Evolutionary conservation across 176 grass and related monocot genomes (phyloP), one percentile per base, ranked within the genome.

Genomic region (Microstegium vimineum): DNA sequence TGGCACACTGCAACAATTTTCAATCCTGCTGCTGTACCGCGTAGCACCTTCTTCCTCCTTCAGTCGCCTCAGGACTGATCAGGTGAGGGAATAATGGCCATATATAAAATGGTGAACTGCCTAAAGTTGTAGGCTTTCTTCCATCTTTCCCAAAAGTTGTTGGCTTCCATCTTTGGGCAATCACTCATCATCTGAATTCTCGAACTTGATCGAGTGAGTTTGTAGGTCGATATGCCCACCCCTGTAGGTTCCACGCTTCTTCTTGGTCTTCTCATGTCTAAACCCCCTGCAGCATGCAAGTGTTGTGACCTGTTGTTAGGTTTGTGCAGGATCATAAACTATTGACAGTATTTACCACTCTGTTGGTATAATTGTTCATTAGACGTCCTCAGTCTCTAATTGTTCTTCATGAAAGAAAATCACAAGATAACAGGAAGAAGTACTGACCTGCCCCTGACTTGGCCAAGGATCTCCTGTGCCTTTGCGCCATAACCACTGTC

Each of bases 181-280:
- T 91, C 76, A 91, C 82, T 95, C 89, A 0, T 89, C 77, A 3
- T 99, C 93, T 14, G 89, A 93, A 74, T 94, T 71, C 2, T 81
- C 79, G 17, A 99, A 99, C 82, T 99, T 99, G 60, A 95, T 90
- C 0, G 96, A 99, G 76, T 95, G 91, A 25, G 95, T 93, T 56
- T 91, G 81, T 3, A 86, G 30, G 93, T 98, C 92, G 42, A 98
- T 98, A 52, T 86, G 61, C 34, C 95, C 95, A 13, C 95, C 95
- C 69, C 82, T 88, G 62, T 95, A 99, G 35, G 68, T 83, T 54
- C 96, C 96, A 4, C 93, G 88, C 85, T 99, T 99, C 83, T 99
- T 99, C 77, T 95, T 99, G 38, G 93, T 99, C 80, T 99, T 99
- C 90, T 99, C 96, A 42, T 95, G 96, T 56, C 96, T 90, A 70